Conservation (phyloP, 2,329 filamentous ascomycete genomes). For the Metarhizium sp. region DNA sequence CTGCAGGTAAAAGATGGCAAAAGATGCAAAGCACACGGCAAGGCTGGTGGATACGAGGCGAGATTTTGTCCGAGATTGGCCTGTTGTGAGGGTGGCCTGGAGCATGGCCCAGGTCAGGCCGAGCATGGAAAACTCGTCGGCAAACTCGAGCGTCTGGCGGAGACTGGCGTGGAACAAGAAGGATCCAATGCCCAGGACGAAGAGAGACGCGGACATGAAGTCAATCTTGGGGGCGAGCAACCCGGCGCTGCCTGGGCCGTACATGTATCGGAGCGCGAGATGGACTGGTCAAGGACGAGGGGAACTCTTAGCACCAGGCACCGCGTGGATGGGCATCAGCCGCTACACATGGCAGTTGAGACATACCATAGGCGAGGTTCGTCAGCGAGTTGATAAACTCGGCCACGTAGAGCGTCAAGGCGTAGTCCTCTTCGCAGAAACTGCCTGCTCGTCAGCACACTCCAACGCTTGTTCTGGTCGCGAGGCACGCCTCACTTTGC, state of each 20-base stretch:
- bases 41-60: constrained; percentile 26
- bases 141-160: constrained; percentile 32
- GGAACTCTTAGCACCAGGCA: neutral
- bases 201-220: constrained; percentile 30
- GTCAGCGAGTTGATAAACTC: constrained; percentile 35
- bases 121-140: constrained; percentile 52
- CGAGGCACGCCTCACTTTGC: constrained; percentile 21
- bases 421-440: constrained; percentile 39
- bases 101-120: constrained; percentile 41
- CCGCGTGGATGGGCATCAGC: neutral
- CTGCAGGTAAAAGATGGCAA: constrained; percentile 32
- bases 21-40: constrained; percentile 21
- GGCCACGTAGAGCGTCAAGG: constrained; percentile 30
- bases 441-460: constrained; percentile 14
- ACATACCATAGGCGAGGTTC: constrained; percentile 36
- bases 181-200: constrained; percentile 32
- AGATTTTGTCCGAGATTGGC: constrained; percentile 26
- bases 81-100: constrained; percentile 36
- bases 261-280: constrained; percentile 29
- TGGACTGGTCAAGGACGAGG: constrained; percentile 24
- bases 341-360: constrained; percentile 10
- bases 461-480: too few relatives aligned
- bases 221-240: constrained; percentile 24
- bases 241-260: constrained; percentile 19
- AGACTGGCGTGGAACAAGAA: constrained; percentile 35